Evolutionary conservation across 1,284 basidiomycete genomes (phyloP).

Genomic region (Boletus smithii): DNA sequence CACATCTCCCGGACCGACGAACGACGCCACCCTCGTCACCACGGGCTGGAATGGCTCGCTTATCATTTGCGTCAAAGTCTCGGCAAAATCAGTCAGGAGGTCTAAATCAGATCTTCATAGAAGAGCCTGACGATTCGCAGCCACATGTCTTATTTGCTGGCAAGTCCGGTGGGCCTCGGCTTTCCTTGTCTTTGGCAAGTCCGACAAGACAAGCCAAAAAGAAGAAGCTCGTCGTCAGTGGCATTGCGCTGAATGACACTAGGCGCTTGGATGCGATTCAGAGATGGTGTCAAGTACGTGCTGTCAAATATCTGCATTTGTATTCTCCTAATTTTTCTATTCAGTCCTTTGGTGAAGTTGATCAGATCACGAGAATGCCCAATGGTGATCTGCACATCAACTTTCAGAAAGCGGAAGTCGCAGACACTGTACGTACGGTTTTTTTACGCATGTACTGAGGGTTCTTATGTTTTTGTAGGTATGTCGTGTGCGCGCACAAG

Average conservation of each 20-base stretch:
- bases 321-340: constrained; percentile 6
- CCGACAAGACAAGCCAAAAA: constrained; percentile 45
- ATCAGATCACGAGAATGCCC: constrained; percentile 63
- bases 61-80: constrained; percentile 27
- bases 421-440: constrained; percentile 58
- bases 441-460: neutral
- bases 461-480: constrained; percentile 43
- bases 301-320: neutral
- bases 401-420: constrained; percentile 69
- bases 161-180: constrained; percentile 38
- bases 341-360: constrained; percentile 71
- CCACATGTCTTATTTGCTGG: constrained; percentile 34
- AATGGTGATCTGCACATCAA: constrained; percentile 72
- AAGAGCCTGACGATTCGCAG: constrained; percentile 33
- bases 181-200: constrained; percentile 45
- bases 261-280: constrained; percentile 54
- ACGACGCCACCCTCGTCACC: constrained; percentile 18
- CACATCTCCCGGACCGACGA: constrained; percentile 36
- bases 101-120: constrained; percentile 34
- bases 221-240: constrained; percentile 54
- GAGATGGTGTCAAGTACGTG: constrained; percentile 68
- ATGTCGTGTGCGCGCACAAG: constrained; percentile 69
- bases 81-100: constrained; percentile 13
- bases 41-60: constrained; percentile 25
- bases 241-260: constrained; percentile 47